phyloP scores from a whole-genome alignment of 1,139 yeast genomes.

The Lodderomyces metapsilosis region DNA sequence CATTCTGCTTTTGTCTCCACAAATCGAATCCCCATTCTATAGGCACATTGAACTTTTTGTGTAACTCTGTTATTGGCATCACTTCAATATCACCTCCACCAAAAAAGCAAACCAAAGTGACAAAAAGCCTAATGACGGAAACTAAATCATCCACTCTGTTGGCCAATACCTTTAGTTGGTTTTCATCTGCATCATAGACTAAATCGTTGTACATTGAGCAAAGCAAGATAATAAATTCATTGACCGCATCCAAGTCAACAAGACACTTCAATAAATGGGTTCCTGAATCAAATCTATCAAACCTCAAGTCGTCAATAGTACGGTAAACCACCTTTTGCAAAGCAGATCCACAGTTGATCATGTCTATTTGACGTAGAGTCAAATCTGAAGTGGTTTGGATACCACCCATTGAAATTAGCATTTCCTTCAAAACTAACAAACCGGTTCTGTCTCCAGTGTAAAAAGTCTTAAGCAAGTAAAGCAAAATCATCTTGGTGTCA shows the following conservation, averaged over 20 bases:
- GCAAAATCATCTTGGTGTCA: slow-evolving; percentile 56
- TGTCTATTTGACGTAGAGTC: slow-evolving; percentile 62
- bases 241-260: slow-evolving; percentile 43
- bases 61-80: slow-evolving; percentile 46
- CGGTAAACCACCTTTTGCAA: slow-evolving; percentile 56
- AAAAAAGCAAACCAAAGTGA: slow-evolving; percentile 58
- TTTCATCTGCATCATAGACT: slow-evolving; percentile 38
- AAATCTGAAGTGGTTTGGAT: slow-evolving; percentile 66
- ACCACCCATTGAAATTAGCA: slow-evolving; percentile 79
- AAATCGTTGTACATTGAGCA: slow-evolving; percentile 49
- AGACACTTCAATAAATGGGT: slow-evolving; percentile 50
- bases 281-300: slow-evolving; percentile 50
- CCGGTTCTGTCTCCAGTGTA: slow-evolving; percentile 62
- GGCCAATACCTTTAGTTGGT: slow-evolving; percentile 71
- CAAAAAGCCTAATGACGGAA: slow-evolving; percentile 62
- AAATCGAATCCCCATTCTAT: slow-evolving; percentile 74
- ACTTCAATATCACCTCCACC: slow-evolving; percentile 33
- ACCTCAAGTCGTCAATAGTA: slow-evolving; percentile 62
- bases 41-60: slow-evolving; percentile 50
- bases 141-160: slow-evolving; percentile 70
- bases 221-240: slow-evolving; percentile 66
- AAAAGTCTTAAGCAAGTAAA: slow-evolving; percentile 63
- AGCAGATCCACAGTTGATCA: slow-evolving; percentile 64
- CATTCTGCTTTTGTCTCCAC: slow-evolving; percentile 54
- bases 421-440: slow-evolving; percentile 66